Conservation (phyloP, 78 protist genomes). For the Dictyostelium firmibasis region DNA sequence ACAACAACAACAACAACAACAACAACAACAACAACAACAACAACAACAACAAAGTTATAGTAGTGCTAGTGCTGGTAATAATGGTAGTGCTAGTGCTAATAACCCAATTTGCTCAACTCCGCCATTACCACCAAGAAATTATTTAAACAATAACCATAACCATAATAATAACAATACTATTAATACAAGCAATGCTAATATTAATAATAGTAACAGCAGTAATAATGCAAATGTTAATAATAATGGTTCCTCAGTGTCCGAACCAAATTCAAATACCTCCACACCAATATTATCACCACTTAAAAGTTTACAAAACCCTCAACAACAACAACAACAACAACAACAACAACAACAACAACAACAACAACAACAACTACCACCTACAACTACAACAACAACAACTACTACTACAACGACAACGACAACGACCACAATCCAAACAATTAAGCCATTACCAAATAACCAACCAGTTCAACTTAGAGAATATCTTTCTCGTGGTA, state of each 20-base stretch:
- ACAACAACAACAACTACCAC: not conserved
- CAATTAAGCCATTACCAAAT: not conserved
- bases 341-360: not conserved
- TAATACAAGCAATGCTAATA: not conserved
- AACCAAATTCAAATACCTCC: not conserved
- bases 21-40: no score
- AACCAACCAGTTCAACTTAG: not conserved
- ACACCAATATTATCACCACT: not conserved
- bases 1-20: no score
- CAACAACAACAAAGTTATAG: no score
- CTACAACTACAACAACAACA: not conserved
- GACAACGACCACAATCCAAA: not conserved
- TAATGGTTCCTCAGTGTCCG: not conserved
- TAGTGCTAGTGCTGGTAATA: not conserved
- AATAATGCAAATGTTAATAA: not conserved
- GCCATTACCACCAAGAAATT: constrained; percentile 5
- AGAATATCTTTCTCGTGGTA: not conserved
- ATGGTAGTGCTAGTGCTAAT: not conserved
- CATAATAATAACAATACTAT: not conserved
- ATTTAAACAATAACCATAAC: not conserved
- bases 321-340: not conserved
- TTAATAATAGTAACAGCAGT: not conserved
- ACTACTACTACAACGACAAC: not conserved
- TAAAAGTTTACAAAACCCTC: not conserved
- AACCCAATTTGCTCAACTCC: not conserved